A percentile compares a stretch with the other conserved stretches of the same genome.
These are phyloP conservation scores for Malassezia slooffiae DNA, from an alignment of 1,284 basidiomycete species.

Conservation along the genomic window DNA sequence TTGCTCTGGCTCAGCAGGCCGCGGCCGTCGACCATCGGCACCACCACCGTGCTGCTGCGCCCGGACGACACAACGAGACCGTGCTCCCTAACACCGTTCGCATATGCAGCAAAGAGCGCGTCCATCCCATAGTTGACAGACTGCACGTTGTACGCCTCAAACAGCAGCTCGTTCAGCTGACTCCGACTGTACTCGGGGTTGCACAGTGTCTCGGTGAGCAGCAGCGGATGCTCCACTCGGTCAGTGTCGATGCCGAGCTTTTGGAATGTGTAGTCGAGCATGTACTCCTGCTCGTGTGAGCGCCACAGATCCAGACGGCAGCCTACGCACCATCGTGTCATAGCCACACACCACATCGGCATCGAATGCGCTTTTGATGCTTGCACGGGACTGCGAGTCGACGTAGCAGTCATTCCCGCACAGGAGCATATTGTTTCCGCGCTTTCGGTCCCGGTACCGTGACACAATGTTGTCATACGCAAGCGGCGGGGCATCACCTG, in stretches of 20 bases:
- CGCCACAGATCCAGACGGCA: not conserved
- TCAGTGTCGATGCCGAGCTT: constrained; percentile 70
- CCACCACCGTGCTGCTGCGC: constrained; percentile 27
- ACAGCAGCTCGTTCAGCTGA: constrained; percentile 86
- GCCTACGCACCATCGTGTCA: constrained; percentile 30
- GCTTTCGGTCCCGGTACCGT: constrained; percentile 37
- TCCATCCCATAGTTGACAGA: constrained; percentile 81
- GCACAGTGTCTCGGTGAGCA: constrained; percentile 86
- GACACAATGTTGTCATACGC: constrained; percentile 38
- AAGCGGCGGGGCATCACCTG: constrained; percentile 17
- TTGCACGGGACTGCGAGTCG: constrained; percentile 29
- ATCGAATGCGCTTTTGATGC: constrained; percentile 38
- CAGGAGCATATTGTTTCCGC: constrained; percentile 27
- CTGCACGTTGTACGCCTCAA: constrained; percentile 83
- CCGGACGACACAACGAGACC: constrained; percentile 38
- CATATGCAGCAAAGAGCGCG: constrained; percentile 76
- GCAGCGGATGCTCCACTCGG: constrained; percentile 72
- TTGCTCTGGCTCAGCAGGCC: constrained; percentile 38
- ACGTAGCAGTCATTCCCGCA: constrained; percentile 39
- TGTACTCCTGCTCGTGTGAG: constrained; percentile 65
- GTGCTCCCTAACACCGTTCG: constrained; percentile 30
- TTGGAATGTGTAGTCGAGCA: constrained; percentile 81
- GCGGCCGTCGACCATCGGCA: constrained; percentile 32
- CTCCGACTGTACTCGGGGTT: constrained; percentile 80
- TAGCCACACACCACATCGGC: constrained; percentile 38